phyloP scores from a whole-genome alignment of 352 stramenopile species.

The Phytophthora syringae region DNA sequence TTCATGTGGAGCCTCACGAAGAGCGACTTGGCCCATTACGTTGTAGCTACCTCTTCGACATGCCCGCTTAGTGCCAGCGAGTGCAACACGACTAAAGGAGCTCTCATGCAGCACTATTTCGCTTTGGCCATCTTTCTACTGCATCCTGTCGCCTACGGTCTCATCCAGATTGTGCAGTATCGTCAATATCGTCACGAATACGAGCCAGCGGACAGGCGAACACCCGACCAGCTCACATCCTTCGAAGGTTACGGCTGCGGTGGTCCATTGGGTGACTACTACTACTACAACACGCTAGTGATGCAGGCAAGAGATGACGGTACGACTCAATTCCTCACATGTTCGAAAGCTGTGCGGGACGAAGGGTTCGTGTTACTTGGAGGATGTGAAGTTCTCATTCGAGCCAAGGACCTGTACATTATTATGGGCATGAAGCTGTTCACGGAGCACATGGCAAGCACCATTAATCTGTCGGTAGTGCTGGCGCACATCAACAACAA shows the following conservation, averaged over 20 bases:
- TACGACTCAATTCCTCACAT: conserved; percentile 36
- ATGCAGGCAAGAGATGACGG: conserved; percentile 19
- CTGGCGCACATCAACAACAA: conserved; percentile 40
- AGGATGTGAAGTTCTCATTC: conserved; percentile 41
- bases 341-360: conserved; percentile 40
- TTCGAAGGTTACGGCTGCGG: conserved; percentile 48
- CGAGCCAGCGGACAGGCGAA: conserved; percentile 27
- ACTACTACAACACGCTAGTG: conserved; percentile 51
- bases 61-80: conserved; percentile 32
- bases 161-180: conserved; percentile 48
- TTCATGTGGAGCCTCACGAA: conserved; percentile 41
- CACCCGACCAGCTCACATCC: conserved; percentile 32
- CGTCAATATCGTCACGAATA: conserved; percentile 38
- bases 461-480: conserved; percentile 41
- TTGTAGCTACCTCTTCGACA: conserved; percentile 24
- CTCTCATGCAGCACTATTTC: conserved; percentile 41
- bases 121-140: conserved; percentile 31
- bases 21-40: conserved; percentile 23
- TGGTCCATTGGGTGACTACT: conserved; percentile 37
- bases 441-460: conserved; percentile 28
- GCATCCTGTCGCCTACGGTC: conserved; percentile 37
- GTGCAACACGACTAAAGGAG: conserved; percentile 27
- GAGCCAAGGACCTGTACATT: conserved; percentile 44
- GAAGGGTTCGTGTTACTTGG: conserved; percentile 47
- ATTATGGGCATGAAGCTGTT: conserved; percentile 45